A percentile compares a stretch with the other conserved stretches of the same genome.
phyloP scores from a whole-genome alignment of 352 stramenopile genomes.

The Phytopythium delawarense region DNA sequence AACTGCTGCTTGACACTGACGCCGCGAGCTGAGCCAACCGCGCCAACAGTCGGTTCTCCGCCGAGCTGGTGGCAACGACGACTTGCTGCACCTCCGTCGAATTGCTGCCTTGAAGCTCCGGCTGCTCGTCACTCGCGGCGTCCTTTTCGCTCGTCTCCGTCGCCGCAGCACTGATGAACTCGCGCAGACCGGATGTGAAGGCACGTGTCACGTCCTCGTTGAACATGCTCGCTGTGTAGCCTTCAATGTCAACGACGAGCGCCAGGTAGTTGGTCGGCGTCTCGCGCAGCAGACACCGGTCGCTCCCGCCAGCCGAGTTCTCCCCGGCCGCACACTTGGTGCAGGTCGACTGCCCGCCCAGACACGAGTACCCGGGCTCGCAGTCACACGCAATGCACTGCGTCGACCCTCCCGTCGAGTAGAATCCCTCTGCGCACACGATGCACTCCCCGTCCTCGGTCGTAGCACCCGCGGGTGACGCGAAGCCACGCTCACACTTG shows the following conservation, averaged over 20 bases:
- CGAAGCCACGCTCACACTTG: slow-evolving; percentile 26
- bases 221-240: slow-evolving; percentile 43
- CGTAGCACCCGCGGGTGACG: slow-evolving; percentile 25
- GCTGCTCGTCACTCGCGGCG: neutral
- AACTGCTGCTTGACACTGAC: slow-evolving; percentile 2
- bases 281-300: slow-evolving; percentile 22
- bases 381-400: slow-evolving; percentile 43
- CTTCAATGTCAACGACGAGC: slow-evolving; percentile 35
- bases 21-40: slow-evolving; percentile 3
- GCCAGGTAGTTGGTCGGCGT: slow-evolving; percentile 28
- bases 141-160: neutral
- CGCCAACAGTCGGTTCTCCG: neutral
- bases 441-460: slow-evolving; percentile 24
- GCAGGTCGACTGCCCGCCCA: slow-evolving; percentile 25
- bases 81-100: neutral
- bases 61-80: neutral
- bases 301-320: slow-evolving; percentile 22
- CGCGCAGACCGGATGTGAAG: slow-evolving; percentile 27
- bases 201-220: slow-evolving; percentile 26
- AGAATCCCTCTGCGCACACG: slow-evolving; percentile 37
- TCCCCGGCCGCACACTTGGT: slow-evolving; percentile 19
- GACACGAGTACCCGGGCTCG: slow-evolving; percentile 23
- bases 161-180: slow-evolving; percentile 24
- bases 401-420: slow-evolving; percentile 41
- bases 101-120: neutral